Conservation (phyloP, 305 asterid species). For the Fraxinus xanthoxyloides region DNA sequence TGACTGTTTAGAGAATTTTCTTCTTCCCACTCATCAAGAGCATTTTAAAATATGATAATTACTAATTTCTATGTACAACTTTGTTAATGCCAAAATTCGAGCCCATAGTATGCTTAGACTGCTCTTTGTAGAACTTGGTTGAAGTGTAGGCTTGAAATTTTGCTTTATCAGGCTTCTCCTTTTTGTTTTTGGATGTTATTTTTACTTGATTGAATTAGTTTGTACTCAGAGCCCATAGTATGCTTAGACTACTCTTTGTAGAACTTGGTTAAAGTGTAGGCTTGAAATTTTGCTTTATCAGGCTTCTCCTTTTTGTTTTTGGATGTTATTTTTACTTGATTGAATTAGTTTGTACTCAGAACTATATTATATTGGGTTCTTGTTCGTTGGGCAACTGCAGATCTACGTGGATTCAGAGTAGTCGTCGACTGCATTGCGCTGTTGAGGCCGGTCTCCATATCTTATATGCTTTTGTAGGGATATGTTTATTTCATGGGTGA, state of each 20-base stretch:
- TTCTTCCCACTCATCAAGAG: not conserved
- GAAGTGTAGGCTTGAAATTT: not conserved
- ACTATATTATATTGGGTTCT: not conserved
- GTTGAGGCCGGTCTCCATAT: conserved; percentile 21
- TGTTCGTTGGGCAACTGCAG: conserved; percentile 32
- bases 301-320: not conserved
- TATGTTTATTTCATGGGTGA: not conserved
- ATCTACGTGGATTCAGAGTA: conserved; percentile 47
- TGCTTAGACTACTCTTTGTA: not conserved
- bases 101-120: not conserved
- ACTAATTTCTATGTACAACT: not conserved
- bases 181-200: not conserved
- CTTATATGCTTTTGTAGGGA: conserved; percentile 2
- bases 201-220: not conserved
- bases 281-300: conserved; percentile 1
- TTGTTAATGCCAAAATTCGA: not conserved
- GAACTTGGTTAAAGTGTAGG: not conserved
- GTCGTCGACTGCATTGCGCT: not conserved
- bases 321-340: not conserved
- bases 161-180: not conserved
- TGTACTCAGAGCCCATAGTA: not conserved
- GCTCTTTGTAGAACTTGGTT: not conserved
- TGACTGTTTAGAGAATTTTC: not conserved
- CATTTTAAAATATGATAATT: not conserved
- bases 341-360: not conserved